Evolutionary conservation across 805 yeast species (phyloP).

Genomic region (Metschnikowia lachancei): DNA sequence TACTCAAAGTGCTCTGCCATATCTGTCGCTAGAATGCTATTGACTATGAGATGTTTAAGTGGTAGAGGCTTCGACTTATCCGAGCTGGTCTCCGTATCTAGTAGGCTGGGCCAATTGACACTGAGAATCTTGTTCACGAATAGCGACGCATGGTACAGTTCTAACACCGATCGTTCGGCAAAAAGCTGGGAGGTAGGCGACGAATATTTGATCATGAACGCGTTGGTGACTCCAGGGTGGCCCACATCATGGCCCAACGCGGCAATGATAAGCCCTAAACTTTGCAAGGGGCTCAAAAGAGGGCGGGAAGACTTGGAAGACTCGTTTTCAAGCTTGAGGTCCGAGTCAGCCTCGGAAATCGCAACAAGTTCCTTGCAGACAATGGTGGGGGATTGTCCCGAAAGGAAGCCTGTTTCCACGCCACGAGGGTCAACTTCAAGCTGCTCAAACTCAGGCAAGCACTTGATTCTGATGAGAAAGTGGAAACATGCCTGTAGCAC

Average conservation of each 20-base stretch:
- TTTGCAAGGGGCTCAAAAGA: conserved; percentile 42
- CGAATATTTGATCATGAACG: conserved; percentile 54
- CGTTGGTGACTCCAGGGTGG: conserved; percentile 94
- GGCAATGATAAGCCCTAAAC: conserved; percentile 64
- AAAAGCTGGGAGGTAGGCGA: conserved; percentile 65
- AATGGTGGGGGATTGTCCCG: conserved; percentile 3
- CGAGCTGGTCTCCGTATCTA: conserved; percentile 40
- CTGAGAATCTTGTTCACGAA: conserved; percentile 44
- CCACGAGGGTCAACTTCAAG: conserved; percentile 32
- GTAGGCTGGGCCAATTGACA: conserved; percentile 37
- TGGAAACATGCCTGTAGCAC: conserved; percentile 87
- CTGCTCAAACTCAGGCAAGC: conserved; percentile 39
- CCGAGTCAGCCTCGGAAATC: background rate
- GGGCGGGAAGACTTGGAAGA: conserved; percentile 12
- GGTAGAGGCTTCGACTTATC: conserved; percentile 9
- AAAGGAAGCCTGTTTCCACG: conserved; percentile 24
- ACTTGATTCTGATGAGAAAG: conserved; percentile 47
- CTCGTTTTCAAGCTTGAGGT: background rate
- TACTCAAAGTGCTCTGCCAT: conserved; percentile 86
- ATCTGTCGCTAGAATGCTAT: conserved; percentile 62
- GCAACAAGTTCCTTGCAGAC: conserved; percentile 11
- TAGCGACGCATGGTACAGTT: conserved; percentile 73
- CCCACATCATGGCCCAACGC: conserved; percentile 95
- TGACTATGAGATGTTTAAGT: conserved; percentile 31
- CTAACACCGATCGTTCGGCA: conserved; percentile 69